Base-by-base conservation (phyloP, 2,329 filamentous ascomycete species). In the Colletotrichum abscissum region DNA sequence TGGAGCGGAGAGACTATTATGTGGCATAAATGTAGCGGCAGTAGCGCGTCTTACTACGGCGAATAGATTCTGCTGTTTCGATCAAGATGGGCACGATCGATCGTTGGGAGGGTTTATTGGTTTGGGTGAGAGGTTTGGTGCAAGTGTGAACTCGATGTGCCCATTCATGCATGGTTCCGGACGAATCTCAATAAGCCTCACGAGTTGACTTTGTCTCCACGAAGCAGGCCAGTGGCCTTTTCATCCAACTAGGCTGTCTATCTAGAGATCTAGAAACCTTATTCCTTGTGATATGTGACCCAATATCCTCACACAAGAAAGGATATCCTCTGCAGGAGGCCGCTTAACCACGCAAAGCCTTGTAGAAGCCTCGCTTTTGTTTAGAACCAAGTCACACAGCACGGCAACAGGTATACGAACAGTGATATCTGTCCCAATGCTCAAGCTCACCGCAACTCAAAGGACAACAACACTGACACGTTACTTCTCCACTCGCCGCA, bases 31-130 rank as follows among this genome's bases (percentile, higher is more conserved):
- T 60, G 56, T 59, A 66, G 14, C 60, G 73, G 63, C 73, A 75
- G 54, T 76, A 75, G 6, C 24, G 70, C 1, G 65, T 49, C 67
- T 74, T 74, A 22, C 75, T 75, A 60, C 74, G 73, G 14, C 70
- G 74, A 52, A 69, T 72, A 19, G 62, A 62, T 26, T 70, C 67
- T 9, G 67, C 70, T 19, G n/a, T 42, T 42, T 75, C 73, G 33
- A 67, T n/a, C 6, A 52, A 22, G 49, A 35, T 2, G 7, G n/a
- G 24, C 58, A 58, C n/a, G 24, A 57, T 65, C 19, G 42, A n/a
- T 49, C 19, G 19, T 16, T n/a, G 3, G 7, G 19, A 2, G 19
- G 42, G 5, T 49, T 49, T 4, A 3, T 8, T 49, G 19, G 16
- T 49, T 49, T 49, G 16, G 19, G 42, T 14, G 6, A 11, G 16